Conservation (phyloP, 768 basidiomycete species). For the Xerocomellus chrysenteron region DNA sequence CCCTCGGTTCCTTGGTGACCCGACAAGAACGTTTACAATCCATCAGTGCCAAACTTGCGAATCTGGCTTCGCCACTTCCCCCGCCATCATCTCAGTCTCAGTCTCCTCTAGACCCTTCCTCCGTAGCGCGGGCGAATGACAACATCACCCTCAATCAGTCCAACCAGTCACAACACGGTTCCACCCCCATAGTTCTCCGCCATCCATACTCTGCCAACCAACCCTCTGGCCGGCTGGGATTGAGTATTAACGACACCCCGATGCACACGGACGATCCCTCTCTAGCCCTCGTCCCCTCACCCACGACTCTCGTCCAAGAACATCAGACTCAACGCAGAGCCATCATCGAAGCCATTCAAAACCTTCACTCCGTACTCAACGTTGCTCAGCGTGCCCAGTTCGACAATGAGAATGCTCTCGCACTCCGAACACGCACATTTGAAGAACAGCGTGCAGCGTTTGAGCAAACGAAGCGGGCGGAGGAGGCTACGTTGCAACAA, state of each 20-base stretch:
- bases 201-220: constrained; percentile 12
- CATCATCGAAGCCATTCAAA: constrained; percentile 16
- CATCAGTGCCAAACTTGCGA: constrained; percentile 12
- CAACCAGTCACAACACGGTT: neutral
- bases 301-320: constrained; percentile 7
- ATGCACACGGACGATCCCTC: neutral
- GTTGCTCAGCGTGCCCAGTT: constrained; percentile 11
- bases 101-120: constrained; percentile 1
- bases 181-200: neutral
- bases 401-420: constrained; percentile 18
- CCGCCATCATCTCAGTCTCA: constrained; percentile 6
- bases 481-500: constrained; percentile 19
- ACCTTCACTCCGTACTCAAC: constrained; percentile 5
- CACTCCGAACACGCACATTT: constrained; percentile 7
- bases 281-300: neutral
- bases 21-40: constrained; percentile 16
- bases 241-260: neutral
- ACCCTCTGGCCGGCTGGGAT: neutral
- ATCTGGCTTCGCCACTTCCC: constrained; percentile 4
- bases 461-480: constrained; percentile 16
- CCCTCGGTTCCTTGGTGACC: constrained; percentile 5
- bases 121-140: neutral
- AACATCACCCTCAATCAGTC: neutral
- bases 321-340: constrained; percentile 4
- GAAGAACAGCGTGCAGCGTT: constrained; percentile 23